These are phyloP conservation scores for Wallemia mellicola DNA, from an alignment of 1,284 basidiomycete species.

Conservation along the genomic window DNA sequence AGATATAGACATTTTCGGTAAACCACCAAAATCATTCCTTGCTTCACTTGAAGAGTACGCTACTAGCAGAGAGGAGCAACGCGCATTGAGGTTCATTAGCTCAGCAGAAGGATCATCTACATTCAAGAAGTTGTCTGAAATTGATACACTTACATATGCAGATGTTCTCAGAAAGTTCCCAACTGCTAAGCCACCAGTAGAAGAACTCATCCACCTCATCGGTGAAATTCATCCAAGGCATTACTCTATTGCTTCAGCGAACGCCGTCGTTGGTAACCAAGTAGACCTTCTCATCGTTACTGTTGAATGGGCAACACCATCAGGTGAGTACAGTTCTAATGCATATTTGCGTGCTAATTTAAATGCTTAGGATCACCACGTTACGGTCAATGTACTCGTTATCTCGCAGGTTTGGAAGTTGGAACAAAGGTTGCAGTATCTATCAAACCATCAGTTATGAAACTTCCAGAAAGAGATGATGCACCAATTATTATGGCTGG, in stretches of 20 bases:
- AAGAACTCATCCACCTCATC: slow-evolving; percentile 34
- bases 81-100: slow-evolving; percentile 70
- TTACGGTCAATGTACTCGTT: slow-evolving; percentile 88
- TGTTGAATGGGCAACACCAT: slow-evolving; percentile 70
- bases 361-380: slow-evolving; percentile 30
- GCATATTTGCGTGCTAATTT: slow-evolving; percentile 3
- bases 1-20: slow-evolving; percentile 84
- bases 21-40: slow-evolving; percentile 87
- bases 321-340: slow-evolving; percentile 24
- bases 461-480: slow-evolving; percentile 54
- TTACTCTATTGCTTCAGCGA: slow-evolving; percentile 87
- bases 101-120: slow-evolving; percentile 67
- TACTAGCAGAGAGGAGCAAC: slow-evolving; percentile 36
- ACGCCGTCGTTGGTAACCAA: slow-evolving; percentile 73
- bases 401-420: slow-evolving; percentile 48
- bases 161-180: slow-evolving; percentile 56
- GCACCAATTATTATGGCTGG: slow-evolving; percentile 97
- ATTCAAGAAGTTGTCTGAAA: slow-evolving; percentile 83
- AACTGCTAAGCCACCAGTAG: slow-evolving; percentile 47
- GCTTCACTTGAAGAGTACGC: slow-evolving; percentile 56
- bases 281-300: slow-evolving; percentile 87
- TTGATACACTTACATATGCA: slow-evolving; percentile 79
- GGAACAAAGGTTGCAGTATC: slow-evolving; percentile 91
- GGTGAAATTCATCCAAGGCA: slow-evolving; percentile 91
- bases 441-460: slow-evolving; percentile 97